Evolutionary conservation across 2,329 filamentous ascomycete genomes (phyloP).

Genomic region (Ophiosphaerella narmari): DNA sequence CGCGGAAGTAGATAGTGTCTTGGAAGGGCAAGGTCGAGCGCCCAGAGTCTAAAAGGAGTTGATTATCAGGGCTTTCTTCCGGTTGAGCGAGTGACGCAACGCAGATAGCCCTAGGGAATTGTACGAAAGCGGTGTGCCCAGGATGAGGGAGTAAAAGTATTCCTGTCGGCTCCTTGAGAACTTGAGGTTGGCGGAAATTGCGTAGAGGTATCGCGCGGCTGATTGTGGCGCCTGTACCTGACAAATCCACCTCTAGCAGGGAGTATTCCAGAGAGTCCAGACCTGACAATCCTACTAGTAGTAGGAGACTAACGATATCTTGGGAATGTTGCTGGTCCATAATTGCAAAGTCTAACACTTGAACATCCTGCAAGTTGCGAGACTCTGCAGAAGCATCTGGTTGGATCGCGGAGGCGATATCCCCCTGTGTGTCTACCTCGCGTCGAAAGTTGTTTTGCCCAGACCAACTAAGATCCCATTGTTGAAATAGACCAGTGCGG

Average conservation of each 20-base stretch:
- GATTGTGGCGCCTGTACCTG: conserved; percentile 58
- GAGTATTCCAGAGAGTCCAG: conserved; percentile 62
- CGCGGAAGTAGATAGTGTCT: conserved; percentile 80
- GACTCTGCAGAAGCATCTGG: conserved; percentile 55
- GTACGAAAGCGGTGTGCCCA: conserved; percentile 77
- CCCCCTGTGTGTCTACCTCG: conserved; percentile 71
- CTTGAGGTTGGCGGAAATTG: conserved; percentile 51
- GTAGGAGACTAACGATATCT: conserved; percentile 29
- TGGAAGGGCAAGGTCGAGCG: conserved; percentile 66
- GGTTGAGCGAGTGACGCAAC: conserved; percentile 72
- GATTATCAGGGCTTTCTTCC: conserved; percentile 74
- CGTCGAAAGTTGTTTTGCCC: conserved; percentile 77
- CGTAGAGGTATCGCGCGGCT: conserved; percentile 70
- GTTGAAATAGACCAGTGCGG: conserved; percentile 74
- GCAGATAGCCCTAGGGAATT: conserved; percentile 78
- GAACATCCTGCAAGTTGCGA: conserved; percentile 63
- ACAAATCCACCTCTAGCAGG: conserved; percentile 72
- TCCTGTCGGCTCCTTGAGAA: conserved; percentile 36
- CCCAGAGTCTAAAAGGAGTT: conserved; percentile 61
- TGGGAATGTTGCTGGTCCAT: conserved; percentile 50
- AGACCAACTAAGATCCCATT: conserved; percentile 88
- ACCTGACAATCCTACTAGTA: conserved; percentile 39
- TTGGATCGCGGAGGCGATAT: conserved; percentile 66
- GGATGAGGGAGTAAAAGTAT: conserved; percentile 78
- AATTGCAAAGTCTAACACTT: conserved; percentile 80